phyloP scores from a whole-genome alignment of 495 filamentous ascomycete genomes.

The Halenospora varia region DNA sequence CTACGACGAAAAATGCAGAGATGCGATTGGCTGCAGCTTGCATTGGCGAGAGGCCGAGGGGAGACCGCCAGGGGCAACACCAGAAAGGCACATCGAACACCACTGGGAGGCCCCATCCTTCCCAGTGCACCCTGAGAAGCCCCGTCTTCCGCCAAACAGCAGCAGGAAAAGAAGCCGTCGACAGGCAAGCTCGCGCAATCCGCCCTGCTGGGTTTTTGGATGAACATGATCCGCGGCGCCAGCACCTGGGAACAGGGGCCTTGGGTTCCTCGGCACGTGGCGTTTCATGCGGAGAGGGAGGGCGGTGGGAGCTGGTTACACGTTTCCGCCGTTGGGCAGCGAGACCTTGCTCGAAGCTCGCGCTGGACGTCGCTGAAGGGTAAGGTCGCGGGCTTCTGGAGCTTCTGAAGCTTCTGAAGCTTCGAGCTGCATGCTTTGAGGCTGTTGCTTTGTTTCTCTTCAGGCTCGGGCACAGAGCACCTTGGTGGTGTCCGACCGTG shows the following conservation, averaged over 20 bases:
- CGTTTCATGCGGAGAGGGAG: not conserved
- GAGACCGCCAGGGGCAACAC: too few relatives aligned
- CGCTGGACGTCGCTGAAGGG: not conserved
- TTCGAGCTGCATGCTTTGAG: too few relatives aligned
- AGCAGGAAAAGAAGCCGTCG: too few relatives aligned
- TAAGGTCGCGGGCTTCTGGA: not conserved
- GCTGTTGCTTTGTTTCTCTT: not conserved
- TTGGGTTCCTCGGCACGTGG: not conserved
- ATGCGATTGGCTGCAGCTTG: constrained; percentile 9
- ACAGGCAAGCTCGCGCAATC: not conserved
- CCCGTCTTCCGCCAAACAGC: too few relatives aligned
- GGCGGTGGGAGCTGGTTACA: not conserved
- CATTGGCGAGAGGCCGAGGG: not conserved
- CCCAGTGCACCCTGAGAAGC: too few relatives aligned
- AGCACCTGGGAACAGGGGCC: not conserved
- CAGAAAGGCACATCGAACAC: too few relatives aligned
- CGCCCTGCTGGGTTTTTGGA: not conserved
- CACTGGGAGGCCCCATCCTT: too few relatives aligned
- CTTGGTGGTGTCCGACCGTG: not conserved
- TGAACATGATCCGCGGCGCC: not conserved
- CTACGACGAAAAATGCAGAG: not conserved
- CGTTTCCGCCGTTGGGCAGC: not conserved
- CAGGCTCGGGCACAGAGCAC: not conserved
- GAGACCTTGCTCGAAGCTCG: too few relatives aligned
- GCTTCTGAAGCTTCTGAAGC: too few relatives aligned